Evolutionary conservation across 2,329 filamentous ascomycete species (phyloP).

Genomic region (Apiospora aurea): DNA sequence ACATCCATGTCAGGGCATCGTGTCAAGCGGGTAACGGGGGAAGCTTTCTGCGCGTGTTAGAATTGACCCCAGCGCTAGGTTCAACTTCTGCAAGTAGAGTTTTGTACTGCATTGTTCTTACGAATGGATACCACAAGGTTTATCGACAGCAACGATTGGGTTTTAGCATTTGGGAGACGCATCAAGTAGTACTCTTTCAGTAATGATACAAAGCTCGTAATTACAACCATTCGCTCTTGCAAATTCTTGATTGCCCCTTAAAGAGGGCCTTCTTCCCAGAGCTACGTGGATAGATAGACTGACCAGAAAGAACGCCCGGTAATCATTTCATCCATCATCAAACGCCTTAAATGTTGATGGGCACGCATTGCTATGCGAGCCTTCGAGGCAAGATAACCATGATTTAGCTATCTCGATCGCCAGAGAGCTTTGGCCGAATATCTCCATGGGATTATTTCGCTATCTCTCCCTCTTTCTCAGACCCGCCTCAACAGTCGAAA

Average conservation of each 20-base stretch:
- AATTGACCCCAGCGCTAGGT: not conserved
- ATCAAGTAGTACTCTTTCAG: not conserved
- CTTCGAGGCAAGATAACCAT: not conserved
- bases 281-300: conserved; percentile 1
- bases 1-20: not conserved
- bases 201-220: conserved; percentile 11
- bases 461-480: not conserved
- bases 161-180: not conserved
- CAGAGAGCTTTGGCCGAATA: not conserved
- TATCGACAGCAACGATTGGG: conserved; percentile 1
- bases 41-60: not conserved
- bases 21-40: not conserved
- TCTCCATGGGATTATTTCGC: not conserved
- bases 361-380: not conserved
- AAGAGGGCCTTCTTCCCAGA: not conserved
- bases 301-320: not conserved
- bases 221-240: not conserved
- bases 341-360: conserved; percentile 1
- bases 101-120: conserved; percentile 7
- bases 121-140: conserved; percentile 12
- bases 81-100: conserved; percentile 14
- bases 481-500: not conserved
- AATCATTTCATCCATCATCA: conserved; percentile 16
- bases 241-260: not conserved
- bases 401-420: not conserved